Evolutionary conservation across 2,329 filamentous ascomycete species (phyloP).

Genomic region (Drechslerella dactyloides): DNA sequence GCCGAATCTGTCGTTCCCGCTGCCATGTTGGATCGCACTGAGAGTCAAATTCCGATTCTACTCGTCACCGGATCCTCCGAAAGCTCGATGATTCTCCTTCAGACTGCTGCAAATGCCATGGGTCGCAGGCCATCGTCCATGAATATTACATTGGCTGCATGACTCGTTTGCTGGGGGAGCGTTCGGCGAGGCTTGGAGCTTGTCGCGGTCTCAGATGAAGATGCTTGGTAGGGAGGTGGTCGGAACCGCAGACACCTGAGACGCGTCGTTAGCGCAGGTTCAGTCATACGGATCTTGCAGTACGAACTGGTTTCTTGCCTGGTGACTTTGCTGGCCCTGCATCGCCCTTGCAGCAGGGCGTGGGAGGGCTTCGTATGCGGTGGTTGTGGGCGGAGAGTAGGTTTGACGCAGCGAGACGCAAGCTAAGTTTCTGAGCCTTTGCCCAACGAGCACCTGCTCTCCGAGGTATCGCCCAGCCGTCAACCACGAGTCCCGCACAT

Average conservation of each 20-base stretch:
- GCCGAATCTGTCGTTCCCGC: conserved; percentile 19
- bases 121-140: background rate
- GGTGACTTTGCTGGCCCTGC: too few relatives aligned
- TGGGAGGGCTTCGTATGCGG: background rate
- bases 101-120: background rate
- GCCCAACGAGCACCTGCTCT: background rate
- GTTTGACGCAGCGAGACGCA: background rate
- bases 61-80: conserved; percentile 26
- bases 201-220: background rate
- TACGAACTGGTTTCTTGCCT: too few relatives aligned
- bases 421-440: background rate
- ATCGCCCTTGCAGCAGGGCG: too few relatives aligned
- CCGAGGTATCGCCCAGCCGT: conserved; percentile 1
- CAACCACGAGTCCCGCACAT: conserved; percentile 48
- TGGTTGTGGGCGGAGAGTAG: too few relatives aligned
- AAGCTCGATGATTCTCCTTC: background rate
- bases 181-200: background rate
- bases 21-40: conserved; percentile 12
- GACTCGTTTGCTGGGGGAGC: background rate
- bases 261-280: too few relatives aligned
- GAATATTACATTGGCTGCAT: background rate
- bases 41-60: conserved; percentile 23
- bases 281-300: too few relatives aligned
- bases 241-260: background rate
- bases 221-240: background rate